Evolutionary conservation across 176 grass and related monocot species (phyloP).

Genomic region (Oryza officinalis): DNA sequence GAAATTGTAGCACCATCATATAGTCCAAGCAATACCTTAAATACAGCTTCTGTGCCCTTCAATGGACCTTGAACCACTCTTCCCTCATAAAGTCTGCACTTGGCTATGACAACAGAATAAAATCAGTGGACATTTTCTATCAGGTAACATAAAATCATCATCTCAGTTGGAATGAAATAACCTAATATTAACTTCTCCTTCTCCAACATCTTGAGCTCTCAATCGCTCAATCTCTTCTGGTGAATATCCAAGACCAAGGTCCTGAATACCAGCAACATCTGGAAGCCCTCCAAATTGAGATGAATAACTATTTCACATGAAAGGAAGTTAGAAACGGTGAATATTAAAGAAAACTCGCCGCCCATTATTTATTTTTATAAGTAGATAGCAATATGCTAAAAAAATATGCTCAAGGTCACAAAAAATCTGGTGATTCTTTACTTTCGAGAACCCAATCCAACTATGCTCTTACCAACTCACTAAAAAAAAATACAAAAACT

Average conservation of each 20-base stretch:
- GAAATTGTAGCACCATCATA: conserved; percentile 24
- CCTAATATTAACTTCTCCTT: conserved; percentile 97
- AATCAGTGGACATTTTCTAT: conserved; percentile 32
- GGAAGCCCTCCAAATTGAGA: conserved; percentile 69
- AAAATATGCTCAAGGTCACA: conserved; percentile 1
- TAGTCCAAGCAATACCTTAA: conserved; percentile 60
- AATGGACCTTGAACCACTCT: conserved; percentile 77
- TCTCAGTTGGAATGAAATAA: conserved; percentile 37
- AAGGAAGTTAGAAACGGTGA: conserved; percentile 20
- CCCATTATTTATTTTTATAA: conserved; percentile 9
- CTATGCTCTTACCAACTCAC: background rate
- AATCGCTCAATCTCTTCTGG: conserved; percentile 62
- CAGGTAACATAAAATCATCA: background rate
- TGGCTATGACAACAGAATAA: conserved; percentile 50
- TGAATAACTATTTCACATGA: conserved; percentile 65
- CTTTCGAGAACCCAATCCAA: background rate
- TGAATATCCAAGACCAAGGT: conserved; percentile 57
- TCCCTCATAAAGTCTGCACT: conserved; percentile 90
- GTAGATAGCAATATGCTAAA: background rate
- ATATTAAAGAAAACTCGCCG: background rate
- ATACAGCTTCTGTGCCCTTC: conserved; percentile 62
- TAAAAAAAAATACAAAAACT: background rate
- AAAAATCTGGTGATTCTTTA: conserved; percentile 16
- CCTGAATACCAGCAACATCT: conserved; percentile 46
- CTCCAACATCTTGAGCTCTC: conserved; percentile 78